Base-by-base conservation (phyloP, 495 filamentous ascomycete genomes). In the Penicillium odoratum region DNA sequence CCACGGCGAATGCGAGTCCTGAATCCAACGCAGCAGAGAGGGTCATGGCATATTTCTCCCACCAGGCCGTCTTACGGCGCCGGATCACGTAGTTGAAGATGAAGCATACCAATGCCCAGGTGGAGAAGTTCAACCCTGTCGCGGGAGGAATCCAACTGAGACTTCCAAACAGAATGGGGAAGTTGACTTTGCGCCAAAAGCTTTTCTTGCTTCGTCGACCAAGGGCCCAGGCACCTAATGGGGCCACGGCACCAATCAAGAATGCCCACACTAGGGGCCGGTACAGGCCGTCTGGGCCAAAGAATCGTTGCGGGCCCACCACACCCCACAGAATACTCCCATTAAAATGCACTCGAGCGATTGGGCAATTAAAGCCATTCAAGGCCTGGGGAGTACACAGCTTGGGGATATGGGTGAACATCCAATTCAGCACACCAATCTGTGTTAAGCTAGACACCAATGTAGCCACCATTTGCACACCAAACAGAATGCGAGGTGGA, bases 1-100 rank as follows among this genome's bases (percentile, higher is more conserved):
- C 83, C 3, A 93, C 82, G 0, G 86, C 87, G 62, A 91, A 87
- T 4, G 91, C 91, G 15, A 93, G 66, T 1, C 89, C 89, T 3
- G 90, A 92, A 53, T 95, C 91, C 38, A 96, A 76, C 10, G 89
- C 91, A 1, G 91, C 91, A 36, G 83, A 87, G 30, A 95, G 75
- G 1, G 89, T 93, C 88, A 93, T 93, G 16, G 88, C 93, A 69
- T 96, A 96, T 69, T 95, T 93, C 2, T 83, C 83, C 90, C 89
- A 93, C 91, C 91, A 95, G 5, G 78, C 83, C 1, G 66, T 71
- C 13, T 81, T 84, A n/a, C 85, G 77, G 6, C 78, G 81, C 62
- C 84, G 80, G 55, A 96, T 83, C 42, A 86, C 66, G 60, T 88
- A 85, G 65, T 95, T 96, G 66, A 95, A 95, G 7, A 91, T 56